Percentiles rank a stretch among this genome's conserved stretches.
phyloP scores from a whole-genome alignment of 2,329 filamentous ascomycete species.

The Graphium sp. region DNA sequence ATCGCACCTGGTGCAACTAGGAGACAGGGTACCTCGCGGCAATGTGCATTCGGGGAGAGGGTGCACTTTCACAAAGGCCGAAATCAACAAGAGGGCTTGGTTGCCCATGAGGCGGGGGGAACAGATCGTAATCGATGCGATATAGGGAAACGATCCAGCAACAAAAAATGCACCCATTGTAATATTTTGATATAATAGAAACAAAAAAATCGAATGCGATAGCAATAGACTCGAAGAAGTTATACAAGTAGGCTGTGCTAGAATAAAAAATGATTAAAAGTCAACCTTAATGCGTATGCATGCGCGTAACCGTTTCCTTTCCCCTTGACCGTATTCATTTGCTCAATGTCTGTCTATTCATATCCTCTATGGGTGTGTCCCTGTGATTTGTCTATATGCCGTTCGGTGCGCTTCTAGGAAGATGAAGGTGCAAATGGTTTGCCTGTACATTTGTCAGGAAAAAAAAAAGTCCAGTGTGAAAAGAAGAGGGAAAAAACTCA shows the following conservation, averaged over 20 bases:
- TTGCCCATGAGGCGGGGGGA: too few species aligned
- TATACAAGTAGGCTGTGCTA: background rate
- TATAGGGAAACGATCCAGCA: too few species aligned
- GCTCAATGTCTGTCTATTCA: slow-evolving; percentile 9
- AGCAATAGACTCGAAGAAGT: background rate
- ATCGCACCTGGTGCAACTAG: too few species aligned
- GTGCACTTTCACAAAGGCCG: too few species aligned
- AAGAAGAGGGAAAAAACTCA: slow-evolving; percentile 18
- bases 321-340: slow-evolving; percentile 1
- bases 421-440: slow-evolving; percentile 76
- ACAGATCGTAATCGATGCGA: too few species aligned
- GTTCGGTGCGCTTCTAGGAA: slow-evolving; percentile 80
- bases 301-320: background rate
- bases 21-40: too few species aligned
- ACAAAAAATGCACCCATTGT: too few species aligned
- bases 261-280: background rate
- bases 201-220: too few species aligned
- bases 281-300: background rate
- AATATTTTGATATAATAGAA: too few species aligned
- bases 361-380: slow-evolving; percentile 12
- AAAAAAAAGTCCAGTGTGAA: background rate
- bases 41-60: too few species aligned
- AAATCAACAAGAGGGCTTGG: too few species aligned
- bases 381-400: slow-evolving; percentile 43
- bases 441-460: slow-evolving; percentile 21